These are phyloP conservation scores for Quercus phellos DNA, from an alignment of 331 rosid species.

Conservation along the genomic window DNA sequence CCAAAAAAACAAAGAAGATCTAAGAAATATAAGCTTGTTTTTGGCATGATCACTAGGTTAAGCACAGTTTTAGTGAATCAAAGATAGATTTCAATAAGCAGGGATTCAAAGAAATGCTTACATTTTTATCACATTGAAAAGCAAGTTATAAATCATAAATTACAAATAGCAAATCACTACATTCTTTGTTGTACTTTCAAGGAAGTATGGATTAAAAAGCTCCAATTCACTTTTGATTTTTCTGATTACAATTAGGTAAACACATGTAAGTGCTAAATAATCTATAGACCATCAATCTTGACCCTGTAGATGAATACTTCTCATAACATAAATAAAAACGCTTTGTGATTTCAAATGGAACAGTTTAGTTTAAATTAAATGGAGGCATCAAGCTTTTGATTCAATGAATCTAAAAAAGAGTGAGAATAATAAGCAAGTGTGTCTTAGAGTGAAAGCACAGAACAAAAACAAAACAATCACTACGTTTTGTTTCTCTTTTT, in stretches of 20 bases:
- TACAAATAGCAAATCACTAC: background rate
- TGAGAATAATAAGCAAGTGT: constrained; percentile 21
- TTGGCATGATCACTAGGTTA: background rate
- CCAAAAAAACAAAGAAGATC: background rate
- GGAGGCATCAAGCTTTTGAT: background rate
- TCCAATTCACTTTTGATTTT: background rate
- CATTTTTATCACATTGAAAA: background rate
- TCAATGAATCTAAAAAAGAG: background rate
- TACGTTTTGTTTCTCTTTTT: background rate
- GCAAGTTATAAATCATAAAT: background rate
- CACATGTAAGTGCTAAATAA: background rate
- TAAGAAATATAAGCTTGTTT: background rate
- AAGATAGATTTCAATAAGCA: background rate
- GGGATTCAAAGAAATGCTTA: background rate
- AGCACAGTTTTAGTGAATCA: background rate
- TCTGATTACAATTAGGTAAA: too few species aligned
- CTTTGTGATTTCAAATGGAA: background rate
- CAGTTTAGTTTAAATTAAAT: background rate
- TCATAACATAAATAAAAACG: background rate
- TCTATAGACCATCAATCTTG: background rate
- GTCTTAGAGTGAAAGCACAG: constrained; percentile 20
- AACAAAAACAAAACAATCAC: background rate
- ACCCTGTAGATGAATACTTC: background rate
- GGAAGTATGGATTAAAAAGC: background rate
- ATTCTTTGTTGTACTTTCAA: background rate